These are phyloP conservation scores for Aureobasidium sp. DNA, from an alignment of 2,329 filamentous ascomycete genomes.

Conservation along the genomic window DNA sequence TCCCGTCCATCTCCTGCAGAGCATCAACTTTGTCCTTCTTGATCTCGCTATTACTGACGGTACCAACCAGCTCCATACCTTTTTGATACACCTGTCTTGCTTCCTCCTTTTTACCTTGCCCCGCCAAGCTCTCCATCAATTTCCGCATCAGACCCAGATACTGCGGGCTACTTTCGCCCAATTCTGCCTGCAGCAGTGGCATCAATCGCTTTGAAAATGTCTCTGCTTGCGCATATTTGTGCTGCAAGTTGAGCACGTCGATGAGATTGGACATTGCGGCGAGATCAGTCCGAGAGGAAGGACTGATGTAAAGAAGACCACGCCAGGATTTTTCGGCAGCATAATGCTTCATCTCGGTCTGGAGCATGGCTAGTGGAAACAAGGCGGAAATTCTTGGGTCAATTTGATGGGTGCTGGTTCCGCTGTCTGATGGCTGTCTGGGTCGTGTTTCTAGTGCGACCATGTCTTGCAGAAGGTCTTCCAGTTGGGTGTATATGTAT, in stretches of 20 bases:
- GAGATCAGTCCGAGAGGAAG: neutral
- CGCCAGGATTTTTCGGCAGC: neutral
- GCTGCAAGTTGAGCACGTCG: neutral
- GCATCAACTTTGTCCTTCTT: neutral
- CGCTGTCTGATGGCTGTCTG: neutral
- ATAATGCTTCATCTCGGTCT: neutral
- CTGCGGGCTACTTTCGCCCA: neutral
- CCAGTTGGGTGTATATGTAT: neutral
- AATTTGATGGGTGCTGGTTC: neutral
- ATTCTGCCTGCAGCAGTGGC: neutral
- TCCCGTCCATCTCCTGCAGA: neutral
- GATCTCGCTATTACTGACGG: neutral
- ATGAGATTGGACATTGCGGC: neutral
- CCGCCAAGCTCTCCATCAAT: neutral
- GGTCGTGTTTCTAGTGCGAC: neutral
- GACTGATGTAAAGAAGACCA: neutral
- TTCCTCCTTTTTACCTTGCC: neutral
- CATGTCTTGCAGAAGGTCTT: neutral
- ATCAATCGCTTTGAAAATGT: neutral
- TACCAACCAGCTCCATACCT: neutral
- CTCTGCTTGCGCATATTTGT: neutral
- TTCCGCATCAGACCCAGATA: neutral
- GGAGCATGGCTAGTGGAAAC: neutral
- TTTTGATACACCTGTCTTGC: neutral
- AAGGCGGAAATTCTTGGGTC: neutral